Evolutionary conservation across 192 early-diverging fungal species (phyloP).

Genomic region (Chytriomyces hyalinus): DNA sequence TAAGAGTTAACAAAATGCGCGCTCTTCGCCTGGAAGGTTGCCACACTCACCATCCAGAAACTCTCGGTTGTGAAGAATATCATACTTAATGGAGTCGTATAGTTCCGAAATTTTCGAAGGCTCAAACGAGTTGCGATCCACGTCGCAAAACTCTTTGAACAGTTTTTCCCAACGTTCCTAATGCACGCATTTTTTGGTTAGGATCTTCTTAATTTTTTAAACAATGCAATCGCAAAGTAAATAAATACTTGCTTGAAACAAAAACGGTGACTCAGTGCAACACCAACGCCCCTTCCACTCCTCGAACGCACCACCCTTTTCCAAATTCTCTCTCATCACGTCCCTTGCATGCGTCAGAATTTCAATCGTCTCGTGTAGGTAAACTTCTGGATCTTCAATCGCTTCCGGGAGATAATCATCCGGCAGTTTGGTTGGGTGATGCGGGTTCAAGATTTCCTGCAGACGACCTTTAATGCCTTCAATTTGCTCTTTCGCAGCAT

Average conservation of each 20-base stretch:
- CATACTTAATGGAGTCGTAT: conserved; percentile 96
- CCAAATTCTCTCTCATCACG: conserved; percentile 83
- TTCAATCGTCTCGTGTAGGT: conserved; percentile 73
- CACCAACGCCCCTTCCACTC: conserved; percentile 84
- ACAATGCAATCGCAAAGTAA: neutral
- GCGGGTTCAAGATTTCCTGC: conserved; percentile 66
- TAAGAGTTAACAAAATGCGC: neutral
- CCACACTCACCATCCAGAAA: conserved; percentile 78
- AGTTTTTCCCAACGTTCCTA: conserved; percentile 96
- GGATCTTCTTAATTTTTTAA: conserved; percentile 4
- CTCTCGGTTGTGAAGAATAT: conserved; percentile 91
- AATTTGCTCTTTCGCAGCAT: conserved; percentile 93
- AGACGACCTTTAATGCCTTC: conserved; percentile 84
- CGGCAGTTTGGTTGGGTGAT: conserved; percentile 34
- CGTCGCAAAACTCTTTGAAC: conserved; percentile 83
- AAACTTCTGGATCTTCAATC: conserved; percentile 34
- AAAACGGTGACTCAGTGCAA: conserved; percentile 80
- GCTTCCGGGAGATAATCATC: conserved; percentile 33
- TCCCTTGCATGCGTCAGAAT: conserved; percentile 69
- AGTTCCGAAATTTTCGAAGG: conserved; percentile 90
- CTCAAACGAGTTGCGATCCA: conserved; percentile 52
- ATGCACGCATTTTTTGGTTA: neutral
- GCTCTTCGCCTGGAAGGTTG: neutral
- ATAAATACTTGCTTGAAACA: conserved; percentile 62
- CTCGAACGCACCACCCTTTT: conserved; percentile 59